Evolutionary conservation across 768 basidiomycete genomes (phyloP).

Genomic region (Lentinula sp.): DNA sequence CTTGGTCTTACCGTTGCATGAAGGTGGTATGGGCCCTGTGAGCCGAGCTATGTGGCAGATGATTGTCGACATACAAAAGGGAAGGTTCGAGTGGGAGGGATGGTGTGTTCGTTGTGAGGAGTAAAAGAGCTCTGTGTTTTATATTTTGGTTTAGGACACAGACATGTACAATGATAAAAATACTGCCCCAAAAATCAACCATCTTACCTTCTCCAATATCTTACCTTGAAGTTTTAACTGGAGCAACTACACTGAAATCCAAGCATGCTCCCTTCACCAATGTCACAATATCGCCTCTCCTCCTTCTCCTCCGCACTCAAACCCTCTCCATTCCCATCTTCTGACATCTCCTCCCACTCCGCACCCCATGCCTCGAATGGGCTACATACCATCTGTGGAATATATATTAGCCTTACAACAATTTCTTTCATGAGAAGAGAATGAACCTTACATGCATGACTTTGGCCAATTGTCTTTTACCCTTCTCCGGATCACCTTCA

Average conservation of each 20-base stretch:
- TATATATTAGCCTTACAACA: background rate
- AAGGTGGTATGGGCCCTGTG: constrained; percentile 43
- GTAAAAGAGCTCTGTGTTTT: too few relatives aligned
- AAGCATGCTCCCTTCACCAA: constrained; percentile 70
- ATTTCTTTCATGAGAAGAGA: background rate
- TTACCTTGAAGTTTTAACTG: constrained; percentile 38
- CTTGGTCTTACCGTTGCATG: constrained; percentile 45
- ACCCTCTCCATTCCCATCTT: constrained; percentile 31
- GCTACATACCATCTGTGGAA: constrained; percentile 72
- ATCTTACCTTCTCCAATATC: background rate
- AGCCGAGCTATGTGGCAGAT: constrained; percentile 61
- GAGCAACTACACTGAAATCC: constrained; percentile 96
- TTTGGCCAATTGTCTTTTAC: constrained; percentile 68
- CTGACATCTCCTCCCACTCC: constrained; percentile 33
- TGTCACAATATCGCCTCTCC: constrained; percentile 70
- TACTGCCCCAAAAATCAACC: too few relatives aligned
- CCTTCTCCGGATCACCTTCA: constrained; percentile 56
- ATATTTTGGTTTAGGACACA: too few relatives aligned
- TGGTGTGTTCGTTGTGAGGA: constrained; percentile 56
- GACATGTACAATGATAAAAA: too few relatives aligned
- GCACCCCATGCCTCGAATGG: constrained; percentile 90
- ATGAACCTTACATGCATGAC: constrained; percentile 66
- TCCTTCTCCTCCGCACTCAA: constrained; percentile 57
- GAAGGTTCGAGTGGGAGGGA: constrained; percentile 49
- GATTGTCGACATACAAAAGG: constrained; percentile 70